Evolutionary conservation across 2,329 filamentous ascomycete species (phyloP).

Genomic region (Venturia pyrina): DNA sequence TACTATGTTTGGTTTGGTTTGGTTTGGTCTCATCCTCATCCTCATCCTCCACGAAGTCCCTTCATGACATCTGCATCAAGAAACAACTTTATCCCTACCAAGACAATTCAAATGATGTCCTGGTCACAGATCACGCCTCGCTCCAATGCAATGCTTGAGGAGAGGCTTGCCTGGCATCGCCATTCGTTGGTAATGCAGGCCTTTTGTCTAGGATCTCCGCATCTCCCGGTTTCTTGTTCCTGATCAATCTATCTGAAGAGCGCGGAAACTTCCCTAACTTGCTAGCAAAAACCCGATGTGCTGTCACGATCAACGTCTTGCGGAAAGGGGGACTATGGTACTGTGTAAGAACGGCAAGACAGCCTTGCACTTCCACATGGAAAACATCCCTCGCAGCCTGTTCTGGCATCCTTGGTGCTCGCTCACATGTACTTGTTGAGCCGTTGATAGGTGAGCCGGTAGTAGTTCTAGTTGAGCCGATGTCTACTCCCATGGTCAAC

Average conservation of each 20-base stretch:
- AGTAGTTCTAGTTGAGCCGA: background rate
- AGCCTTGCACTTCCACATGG: background rate
- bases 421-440: background rate
- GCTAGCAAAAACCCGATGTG: background rate
- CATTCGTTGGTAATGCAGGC: background rate
- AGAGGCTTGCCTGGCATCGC: background rate
- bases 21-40: no score
- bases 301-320: background rate
- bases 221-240: background rate
- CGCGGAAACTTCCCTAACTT: background rate
- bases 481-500: background rate
- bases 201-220: background rate
- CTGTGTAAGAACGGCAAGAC: background rate
- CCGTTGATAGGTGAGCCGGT: background rate
- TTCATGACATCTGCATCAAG: background rate
- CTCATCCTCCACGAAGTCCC: background rate
- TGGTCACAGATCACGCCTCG: background rate
- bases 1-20: no score
- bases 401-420: background rate
- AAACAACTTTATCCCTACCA: background rate
- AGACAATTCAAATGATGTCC: background rate
- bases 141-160: background rate
- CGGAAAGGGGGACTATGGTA: background rate
- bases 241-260: constrained; percentile 1
- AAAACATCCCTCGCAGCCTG: background rate